A percentile compares a stretch with the other conserved stretches of the same genome.
These are phyloP conservation scores for Nicotiana tabacum DNA, from an alignment of 257 asterid genomes.

Conservation along the genomic window DNA sequence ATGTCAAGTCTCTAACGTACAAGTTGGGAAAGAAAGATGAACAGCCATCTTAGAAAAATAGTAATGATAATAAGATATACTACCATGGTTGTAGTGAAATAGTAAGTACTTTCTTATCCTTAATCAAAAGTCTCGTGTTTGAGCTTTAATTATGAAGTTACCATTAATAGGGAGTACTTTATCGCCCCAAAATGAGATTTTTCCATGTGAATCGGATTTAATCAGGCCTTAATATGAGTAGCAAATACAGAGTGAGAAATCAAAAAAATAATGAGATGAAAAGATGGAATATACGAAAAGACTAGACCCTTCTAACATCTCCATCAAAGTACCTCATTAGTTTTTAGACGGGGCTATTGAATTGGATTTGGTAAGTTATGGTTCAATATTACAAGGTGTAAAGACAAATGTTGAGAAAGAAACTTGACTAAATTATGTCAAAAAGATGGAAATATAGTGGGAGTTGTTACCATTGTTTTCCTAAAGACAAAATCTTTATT, in stretches of 20 bases:
- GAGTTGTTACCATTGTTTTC: conserved; percentile 44
- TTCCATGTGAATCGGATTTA: too few species aligned
- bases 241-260: too few species aligned
- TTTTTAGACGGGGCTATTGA: background rate
- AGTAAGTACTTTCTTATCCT: too few species aligned
- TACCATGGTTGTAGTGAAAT: too few species aligned
- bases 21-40: background rate
- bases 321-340: conserved; percentile 16
- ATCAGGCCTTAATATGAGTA: too few species aligned
- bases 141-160: too few species aligned
- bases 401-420: conserved; percentile 15
- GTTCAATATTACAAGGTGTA: conserved; percentile 21
- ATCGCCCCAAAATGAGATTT: too few species aligned
- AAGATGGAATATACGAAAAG: background rate
- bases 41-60: background rate
- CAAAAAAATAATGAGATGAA: background rate
- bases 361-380: conserved; percentile 15
- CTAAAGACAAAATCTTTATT: conserved; percentile 19
- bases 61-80: background rate
- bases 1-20: background rate
- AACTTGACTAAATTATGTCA: conserved; percentile 30
- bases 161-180: too few species aligned
- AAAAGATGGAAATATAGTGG: conserved; percentile 40
- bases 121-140: too few species aligned
- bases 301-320: background rate